These are phyloP conservation scores for Blastocystis sp. DNA, from an alignment of 352 stramenopile genomes.

Conservation along the genomic window DNA sequence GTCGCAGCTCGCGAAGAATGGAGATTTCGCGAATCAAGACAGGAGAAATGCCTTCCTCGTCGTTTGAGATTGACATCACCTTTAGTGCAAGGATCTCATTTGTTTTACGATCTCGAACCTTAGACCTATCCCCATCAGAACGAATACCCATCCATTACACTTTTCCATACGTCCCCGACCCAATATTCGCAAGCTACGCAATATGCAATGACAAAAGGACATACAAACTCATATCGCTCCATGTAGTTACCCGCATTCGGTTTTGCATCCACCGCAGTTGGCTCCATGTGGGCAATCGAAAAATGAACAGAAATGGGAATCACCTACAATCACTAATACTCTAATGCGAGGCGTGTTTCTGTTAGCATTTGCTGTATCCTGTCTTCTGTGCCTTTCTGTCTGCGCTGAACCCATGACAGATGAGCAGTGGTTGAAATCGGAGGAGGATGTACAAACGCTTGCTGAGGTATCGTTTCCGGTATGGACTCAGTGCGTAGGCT, in stretches of 20 bases:
- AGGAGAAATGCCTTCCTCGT: slow-evolving; percentile 90
- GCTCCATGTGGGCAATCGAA: not conserved
- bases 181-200: not conserved
- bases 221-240: not conserved
- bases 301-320: not conserved
- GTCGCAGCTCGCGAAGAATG: slow-evolving; percentile 85
- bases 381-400: not conserved
- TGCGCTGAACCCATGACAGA: not conserved
- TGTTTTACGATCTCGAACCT: slow-evolving; percentile 12
- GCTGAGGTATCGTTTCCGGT: not conserved
- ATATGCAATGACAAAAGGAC: not conserved
- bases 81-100: slow-evolving; percentile 55
- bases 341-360: not conserved
- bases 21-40: slow-evolving; percentile 94
- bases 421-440: not conserved
- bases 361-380: not conserved
- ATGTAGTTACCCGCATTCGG: not conserved
- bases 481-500: not conserved
- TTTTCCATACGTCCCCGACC: slow-evolving; percentile 15
- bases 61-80: slow-evolving; percentile 15
- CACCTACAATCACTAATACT: not conserved
- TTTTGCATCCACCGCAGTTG: not conserved
- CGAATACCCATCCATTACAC: not conserved
- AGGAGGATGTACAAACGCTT: not conserved
- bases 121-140: slow-evolving; percentile 24